These are phyloP conservation scores for Phoma sp. DNA, from an alignment of 2,329 filamentous ascomycete species.

Conservation along the genomic window DNA sequence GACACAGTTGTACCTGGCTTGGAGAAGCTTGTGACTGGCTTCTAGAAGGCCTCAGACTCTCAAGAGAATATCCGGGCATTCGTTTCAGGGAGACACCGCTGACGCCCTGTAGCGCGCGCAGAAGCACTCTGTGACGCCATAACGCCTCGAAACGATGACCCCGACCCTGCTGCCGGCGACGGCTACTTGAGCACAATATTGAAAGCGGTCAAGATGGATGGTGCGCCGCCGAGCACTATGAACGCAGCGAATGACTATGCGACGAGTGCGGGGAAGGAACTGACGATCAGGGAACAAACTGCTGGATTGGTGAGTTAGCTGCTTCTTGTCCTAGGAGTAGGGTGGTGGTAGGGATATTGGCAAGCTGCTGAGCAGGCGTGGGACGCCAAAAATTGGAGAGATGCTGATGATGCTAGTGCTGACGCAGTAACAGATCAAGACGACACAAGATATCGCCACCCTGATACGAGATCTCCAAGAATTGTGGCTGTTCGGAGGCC, in stretches of 20 bases:
- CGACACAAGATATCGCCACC: conserved; percentile 67
- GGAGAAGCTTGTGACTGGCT: not conserved
- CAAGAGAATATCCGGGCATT: not conserved
- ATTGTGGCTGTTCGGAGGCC: conserved; percentile 70
- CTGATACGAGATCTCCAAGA: conserved; percentile 70
- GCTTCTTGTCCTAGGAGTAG: too few species aligned
- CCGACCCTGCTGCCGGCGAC: conserved; percentile 31
- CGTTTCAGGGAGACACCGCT: not conserved
- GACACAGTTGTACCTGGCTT: too few species aligned
- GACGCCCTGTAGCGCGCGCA: conserved; percentile 44
- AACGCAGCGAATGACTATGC: conserved; percentile 58
- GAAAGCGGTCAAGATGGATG: conserved; percentile 60
- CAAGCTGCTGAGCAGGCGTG: too few species aligned
- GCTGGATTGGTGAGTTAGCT: conserved; percentile 60
- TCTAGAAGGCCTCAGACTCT: not conserved
- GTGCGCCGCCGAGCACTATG: conserved; percentile 41
- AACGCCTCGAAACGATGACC: conserved; percentile 54
- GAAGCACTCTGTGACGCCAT: conserved; percentile 51
- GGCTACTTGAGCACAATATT: conserved; percentile 62
- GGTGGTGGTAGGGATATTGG: conserved; percentile 5
- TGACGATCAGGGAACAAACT: conserved; percentile 66
- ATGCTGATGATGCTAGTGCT: too few species aligned
- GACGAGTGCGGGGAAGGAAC: conserved; percentile 63
- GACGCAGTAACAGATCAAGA: too few species aligned
- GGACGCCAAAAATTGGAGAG: too few species aligned